Conservation (phyloP, 352 stramenopile genomes). For the Phytophthora idaei region DNA sequence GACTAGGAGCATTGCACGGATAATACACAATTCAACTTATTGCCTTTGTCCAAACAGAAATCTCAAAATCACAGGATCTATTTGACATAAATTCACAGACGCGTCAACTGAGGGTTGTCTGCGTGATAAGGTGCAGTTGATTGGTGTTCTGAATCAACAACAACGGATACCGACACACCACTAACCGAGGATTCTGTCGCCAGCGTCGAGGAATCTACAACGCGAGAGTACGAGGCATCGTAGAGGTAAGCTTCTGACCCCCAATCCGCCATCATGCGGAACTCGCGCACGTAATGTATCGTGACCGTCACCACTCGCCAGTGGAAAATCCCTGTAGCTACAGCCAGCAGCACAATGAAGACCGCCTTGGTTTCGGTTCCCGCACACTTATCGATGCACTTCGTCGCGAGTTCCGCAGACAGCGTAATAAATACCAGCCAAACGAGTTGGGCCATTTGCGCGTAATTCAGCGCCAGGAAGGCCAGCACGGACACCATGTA, state of each 20-base stretch:
- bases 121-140: neutral
- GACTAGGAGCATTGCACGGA: neutral
- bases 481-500: conserved; percentile 35
- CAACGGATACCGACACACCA: conserved; percentile 8
- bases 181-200: conserved; percentile 26
- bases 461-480: conserved; percentile 45
- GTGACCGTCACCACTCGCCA: conserved; percentile 33
- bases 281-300: conserved; percentile 40
- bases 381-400: conserved; percentile 12
- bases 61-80: no score
- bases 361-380: conserved; percentile 24
- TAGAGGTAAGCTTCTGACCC: conserved; percentile 1
- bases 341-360: conserved; percentile 35
- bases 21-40: conserved; percentile 19
- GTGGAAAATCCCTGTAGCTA: conserved; percentile 36
- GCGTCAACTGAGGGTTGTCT: neutral
- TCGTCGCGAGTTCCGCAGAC: conserved; percentile 24
- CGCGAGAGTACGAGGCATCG: conserved; percentile 16
- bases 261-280: conserved; percentile 30
- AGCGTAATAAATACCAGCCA: conserved; percentile 35
- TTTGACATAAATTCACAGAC: neutral
- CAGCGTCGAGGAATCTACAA: conserved; percentile 20
- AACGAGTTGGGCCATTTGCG: conserved; percentile 32
- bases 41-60: neutral
- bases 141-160: neutral